Evolutionary conservation across 371 early-diverging fungal genomes (phyloP).

Genomic region (Umbelopsis sp.): DNA sequence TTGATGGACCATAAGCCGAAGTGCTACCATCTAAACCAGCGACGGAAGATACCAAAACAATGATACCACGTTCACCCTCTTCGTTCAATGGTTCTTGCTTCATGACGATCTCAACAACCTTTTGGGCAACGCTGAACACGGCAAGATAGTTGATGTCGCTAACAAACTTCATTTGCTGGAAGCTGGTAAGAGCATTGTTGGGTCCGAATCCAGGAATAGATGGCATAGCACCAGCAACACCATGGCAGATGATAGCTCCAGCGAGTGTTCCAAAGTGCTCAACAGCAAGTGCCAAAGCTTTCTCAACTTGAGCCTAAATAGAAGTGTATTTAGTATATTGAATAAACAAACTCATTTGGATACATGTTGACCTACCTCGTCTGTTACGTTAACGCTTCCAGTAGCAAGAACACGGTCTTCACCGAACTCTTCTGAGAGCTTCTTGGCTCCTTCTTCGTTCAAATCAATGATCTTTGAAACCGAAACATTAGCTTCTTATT

Average conservation of each 20-base stretch:
- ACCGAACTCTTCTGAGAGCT: slow-evolving; percentile 36
- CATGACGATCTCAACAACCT: slow-evolving; percentile 52
- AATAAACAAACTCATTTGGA: too few species aligned
- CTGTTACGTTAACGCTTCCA: slow-evolving; percentile 49
- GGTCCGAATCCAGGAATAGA: slow-evolving; percentile 36
- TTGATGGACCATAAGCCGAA: slow-evolving; percentile 60
- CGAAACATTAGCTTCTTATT: not conserved
- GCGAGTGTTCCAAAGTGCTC: slow-evolving; percentile 34
- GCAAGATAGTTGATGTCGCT: slow-evolving; percentile 58
- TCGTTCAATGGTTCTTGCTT: slow-evolving; percentile 40
- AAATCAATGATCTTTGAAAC: slow-evolving; percentile 52
- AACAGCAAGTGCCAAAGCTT: slow-evolving; percentile 37
- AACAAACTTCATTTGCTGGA: slow-evolving; percentile 50
- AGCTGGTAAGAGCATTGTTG: slow-evolving; percentile 37
- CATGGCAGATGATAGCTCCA: slow-evolving; percentile 58
- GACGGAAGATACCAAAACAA: slow-evolving; percentile 61
- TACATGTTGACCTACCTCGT: slow-evolving; percentile 33
- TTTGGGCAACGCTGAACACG: slow-evolving; percentile 61
- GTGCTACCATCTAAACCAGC: slow-evolving; percentile 57
- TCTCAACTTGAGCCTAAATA: slow-evolving; percentile 36
- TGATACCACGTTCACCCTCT: slow-evolving; percentile 60
- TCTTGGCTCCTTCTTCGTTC: slow-evolving; percentile 33
- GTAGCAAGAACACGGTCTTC: slow-evolving; percentile 38
- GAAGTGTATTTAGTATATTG: not conserved
- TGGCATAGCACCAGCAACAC: slow-evolving; percentile 40